phyloP scores from a whole-genome alignment of 169 alveolate species.

The Hammondia hammondi region DNA sequence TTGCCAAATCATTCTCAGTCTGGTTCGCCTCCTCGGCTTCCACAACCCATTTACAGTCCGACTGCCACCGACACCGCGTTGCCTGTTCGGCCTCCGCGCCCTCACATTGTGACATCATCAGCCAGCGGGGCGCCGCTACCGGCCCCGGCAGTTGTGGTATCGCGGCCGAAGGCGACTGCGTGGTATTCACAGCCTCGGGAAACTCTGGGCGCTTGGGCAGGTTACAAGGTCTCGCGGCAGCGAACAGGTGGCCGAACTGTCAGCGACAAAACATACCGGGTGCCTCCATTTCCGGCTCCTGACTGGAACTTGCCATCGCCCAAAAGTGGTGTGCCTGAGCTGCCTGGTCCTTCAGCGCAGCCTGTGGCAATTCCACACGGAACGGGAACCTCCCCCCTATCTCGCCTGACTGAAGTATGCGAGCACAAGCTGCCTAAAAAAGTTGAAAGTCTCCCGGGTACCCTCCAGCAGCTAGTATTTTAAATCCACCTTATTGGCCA shows the following conservation, averaged over 20 bases:
- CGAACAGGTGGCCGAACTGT: background rate
- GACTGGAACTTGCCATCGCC: slow-evolving; percentile 19
- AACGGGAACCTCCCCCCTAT: no score
- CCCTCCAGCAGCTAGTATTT: no score
- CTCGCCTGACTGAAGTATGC: background rate
- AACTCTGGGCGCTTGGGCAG: background rate
- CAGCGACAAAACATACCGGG: background rate
- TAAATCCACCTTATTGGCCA: no score
- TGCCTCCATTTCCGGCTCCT: background rate
- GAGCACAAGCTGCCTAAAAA: no score
- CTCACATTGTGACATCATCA: background rate
- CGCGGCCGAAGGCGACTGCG: slow-evolving; percentile 4
- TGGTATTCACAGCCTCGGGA: background rate
- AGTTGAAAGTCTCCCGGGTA: no score
- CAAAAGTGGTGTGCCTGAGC: background rate
- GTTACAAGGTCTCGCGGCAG: background rate
- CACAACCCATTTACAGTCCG: background rate
- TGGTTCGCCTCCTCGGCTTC: background rate
- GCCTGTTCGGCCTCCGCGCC: background rate
- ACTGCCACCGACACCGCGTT: background rate
- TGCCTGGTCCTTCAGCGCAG: background rate
- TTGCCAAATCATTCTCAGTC: background rate
- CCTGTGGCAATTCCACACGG: background rate
- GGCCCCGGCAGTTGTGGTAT: slow-evolving; percentile 13
- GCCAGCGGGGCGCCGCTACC: background rate